These are phyloP conservation scores for Cairneyella variabilis DNA, from an alignment of 495 filamentous ascomycete genomes.

Conservation along the genomic window DNA sequence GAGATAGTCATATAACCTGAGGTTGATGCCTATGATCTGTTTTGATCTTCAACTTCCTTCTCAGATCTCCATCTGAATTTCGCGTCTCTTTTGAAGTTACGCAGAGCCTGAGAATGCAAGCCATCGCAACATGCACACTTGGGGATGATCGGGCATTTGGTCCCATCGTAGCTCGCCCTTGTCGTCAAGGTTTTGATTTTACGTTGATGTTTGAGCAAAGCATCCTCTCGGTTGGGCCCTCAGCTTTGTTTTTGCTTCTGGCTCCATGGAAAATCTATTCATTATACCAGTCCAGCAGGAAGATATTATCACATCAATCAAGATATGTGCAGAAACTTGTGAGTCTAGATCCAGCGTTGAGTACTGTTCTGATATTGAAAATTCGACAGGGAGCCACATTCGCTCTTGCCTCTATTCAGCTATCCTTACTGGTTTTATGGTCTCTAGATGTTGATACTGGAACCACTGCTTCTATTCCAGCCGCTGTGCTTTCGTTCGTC, in stretches of 20 bases:
- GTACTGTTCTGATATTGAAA: neutral
- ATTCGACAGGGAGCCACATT: neutral
- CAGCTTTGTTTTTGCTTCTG: constrained; percentile 36
- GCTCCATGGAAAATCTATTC: constrained; percentile 41
- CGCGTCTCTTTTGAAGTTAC: no score
- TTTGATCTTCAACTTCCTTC: no score
- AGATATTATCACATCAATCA: constrained; percentile 38
- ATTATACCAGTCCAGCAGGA: constrained; percentile 39
- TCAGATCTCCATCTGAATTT: no score
- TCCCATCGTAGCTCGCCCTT: neutral
- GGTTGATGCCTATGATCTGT: no score
- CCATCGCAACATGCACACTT: neutral
- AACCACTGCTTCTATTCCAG: constrained; percentile 45
- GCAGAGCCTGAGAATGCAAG: no score
- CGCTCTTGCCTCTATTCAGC: constrained; percentile 32
- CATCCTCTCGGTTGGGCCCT: constrained; percentile 42
- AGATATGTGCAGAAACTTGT: constrained; percentile 42
- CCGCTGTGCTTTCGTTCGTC: constrained; percentile 40
- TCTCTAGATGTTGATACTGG: constrained; percentile 28
- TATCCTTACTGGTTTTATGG: constrained; percentile 48
- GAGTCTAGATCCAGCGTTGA: neutral
- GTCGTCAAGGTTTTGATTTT: constrained; percentile 46
- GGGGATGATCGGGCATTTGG: neutral
- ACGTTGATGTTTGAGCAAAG: constrained; percentile 53
- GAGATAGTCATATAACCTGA: no score